Evolutionary conservation across 2,329 filamentous ascomycete species (phyloP).

Genomic region (Trichothecium sympodiale): DNA sequence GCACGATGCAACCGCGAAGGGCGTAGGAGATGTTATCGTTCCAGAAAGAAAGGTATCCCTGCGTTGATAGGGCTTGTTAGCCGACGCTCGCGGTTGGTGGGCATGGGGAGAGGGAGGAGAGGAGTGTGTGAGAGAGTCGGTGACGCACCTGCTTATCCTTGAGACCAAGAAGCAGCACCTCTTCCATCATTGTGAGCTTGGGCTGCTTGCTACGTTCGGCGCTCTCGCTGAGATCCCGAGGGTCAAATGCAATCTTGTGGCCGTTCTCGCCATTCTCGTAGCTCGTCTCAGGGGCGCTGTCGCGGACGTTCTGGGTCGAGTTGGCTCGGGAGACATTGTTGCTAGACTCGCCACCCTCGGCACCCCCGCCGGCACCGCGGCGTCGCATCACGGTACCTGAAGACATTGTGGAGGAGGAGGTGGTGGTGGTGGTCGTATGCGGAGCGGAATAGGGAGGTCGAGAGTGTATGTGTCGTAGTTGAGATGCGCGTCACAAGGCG

Average conservation of each 20-base stretch:
- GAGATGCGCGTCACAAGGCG: too few species aligned
- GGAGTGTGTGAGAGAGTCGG: neutral
- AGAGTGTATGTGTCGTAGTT: too few species aligned
- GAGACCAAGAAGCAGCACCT: slow-evolving; percentile 84
- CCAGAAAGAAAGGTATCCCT: slow-evolving; percentile 99
- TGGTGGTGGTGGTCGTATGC: neutral
- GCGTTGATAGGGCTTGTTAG: slow-evolving; percentile 4
- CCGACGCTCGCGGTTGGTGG: neutral
- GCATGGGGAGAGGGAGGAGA: slow-evolving; percentile 2
- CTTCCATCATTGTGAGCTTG: slow-evolving; percentile 97
- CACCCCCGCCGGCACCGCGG: slow-evolving; percentile 59
- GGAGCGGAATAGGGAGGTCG: too few species aligned
- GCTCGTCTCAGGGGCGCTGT: slow-evolving; percentile 59
- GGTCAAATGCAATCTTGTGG: slow-evolving; percentile 97
- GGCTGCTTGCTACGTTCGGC: slow-evolving; percentile 95
- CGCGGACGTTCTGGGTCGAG: slow-evolving; percentile 40
- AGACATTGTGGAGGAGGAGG: slow-evolving; percentile 17
- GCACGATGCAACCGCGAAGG: slow-evolving; percentile 92
- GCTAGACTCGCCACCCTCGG: slow-evolving; percentile 46
- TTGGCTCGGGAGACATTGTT: slow-evolving; percentile 46
- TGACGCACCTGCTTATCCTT: slow-evolving; percentile 91
- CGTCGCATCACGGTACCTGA: slow-evolving; percentile 49
- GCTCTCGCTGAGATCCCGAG: slow-evolving; percentile 92
- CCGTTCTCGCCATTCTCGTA: slow-evolving; percentile 91
- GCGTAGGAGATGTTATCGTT: slow-evolving; percentile 99